Evolutionary conservation across 2,329 filamentous ascomycete genomes (phyloP).

Genomic region (Esteya vermicola): DNA sequence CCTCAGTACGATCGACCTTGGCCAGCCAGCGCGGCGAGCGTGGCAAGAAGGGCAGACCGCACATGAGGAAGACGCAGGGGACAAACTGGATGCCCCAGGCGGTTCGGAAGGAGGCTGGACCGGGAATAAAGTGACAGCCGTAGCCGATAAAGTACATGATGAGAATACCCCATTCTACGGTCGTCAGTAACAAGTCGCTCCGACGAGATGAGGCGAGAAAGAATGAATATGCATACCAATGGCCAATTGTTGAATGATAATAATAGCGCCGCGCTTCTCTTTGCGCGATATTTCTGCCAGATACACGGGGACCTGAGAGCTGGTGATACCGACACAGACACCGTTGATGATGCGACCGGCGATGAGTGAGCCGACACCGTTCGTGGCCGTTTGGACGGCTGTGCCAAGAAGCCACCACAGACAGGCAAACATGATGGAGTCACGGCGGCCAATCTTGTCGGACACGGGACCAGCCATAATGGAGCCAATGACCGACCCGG

Average conservation of each 20-base stretch:
- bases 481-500: constrained; percentile 35
- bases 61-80: constrained; percentile 25
- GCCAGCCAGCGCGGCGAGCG: constrained; percentile 37
- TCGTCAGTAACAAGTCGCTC: neutral
- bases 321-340: constrained; percentile 51
- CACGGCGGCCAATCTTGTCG: constrained; percentile 31
- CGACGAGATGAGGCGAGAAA: neutral
- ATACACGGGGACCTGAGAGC: constrained; percentile 54
- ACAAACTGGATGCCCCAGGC: constrained; percentile 34
- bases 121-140: constrained; percentile 25
- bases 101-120: constrained; percentile 29
- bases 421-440: constrained; percentile 29
- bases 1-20: constrained; percentile 31
- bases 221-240: no score
- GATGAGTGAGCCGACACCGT: constrained; percentile 40
- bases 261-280: constrained; percentile 44
- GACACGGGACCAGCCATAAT: constrained; percentile 32
- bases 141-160: constrained; percentile 53
- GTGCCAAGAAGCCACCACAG: constrained; percentile 42
- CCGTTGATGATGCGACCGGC: constrained; percentile 47
- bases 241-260: constrained; percentile 60
- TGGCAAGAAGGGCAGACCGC: constrained; percentile 27
- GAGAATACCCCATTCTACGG: constrained; percentile 45
- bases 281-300: constrained; percentile 51
- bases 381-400: constrained; percentile 42